Conservation (phyloP, 306 rosid genomes). For the Canavalia ensiformis region DNA sequence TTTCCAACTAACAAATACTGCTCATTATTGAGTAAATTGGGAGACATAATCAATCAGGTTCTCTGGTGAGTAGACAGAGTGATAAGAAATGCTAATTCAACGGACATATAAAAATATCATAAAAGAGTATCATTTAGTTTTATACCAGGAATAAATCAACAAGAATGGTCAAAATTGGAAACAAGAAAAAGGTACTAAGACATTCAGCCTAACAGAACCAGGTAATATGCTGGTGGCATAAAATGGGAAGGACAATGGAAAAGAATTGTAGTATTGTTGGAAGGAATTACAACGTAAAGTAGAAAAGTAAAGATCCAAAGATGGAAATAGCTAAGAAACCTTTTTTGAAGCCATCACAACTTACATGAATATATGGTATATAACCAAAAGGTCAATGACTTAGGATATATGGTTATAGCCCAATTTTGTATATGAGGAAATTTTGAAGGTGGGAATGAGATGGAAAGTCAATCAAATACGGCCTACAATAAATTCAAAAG, state of each 20-base stretch:
- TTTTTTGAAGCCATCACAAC: neutral
- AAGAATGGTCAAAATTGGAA: neutral
- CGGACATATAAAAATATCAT: neutral
- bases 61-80: neutral
- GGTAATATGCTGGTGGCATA: too few relatives aligned
- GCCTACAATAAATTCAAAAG: conserved; percentile 5
- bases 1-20: neutral
- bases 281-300: neutral
- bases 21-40: neutral
- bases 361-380: neutral
- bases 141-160: conserved; percentile 8
- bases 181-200: neutral
- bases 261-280: neutral
- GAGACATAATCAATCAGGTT: neutral
- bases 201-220: neutral
- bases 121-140: too few relatives aligned
- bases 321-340: neutral
- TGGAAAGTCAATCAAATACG: conserved; percentile 18
- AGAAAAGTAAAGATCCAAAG: neutral
- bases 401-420: neutral
- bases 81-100: conserved; percentile 5
- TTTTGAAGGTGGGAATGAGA: neutral
- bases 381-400: neutral
- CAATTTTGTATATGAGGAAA: neutral
- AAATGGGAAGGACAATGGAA: too few relatives aligned